Evolutionary conservation across 768 basidiomycete genomes (phyloP).

Genomic region (Daedaleopsis nitida): DNA sequence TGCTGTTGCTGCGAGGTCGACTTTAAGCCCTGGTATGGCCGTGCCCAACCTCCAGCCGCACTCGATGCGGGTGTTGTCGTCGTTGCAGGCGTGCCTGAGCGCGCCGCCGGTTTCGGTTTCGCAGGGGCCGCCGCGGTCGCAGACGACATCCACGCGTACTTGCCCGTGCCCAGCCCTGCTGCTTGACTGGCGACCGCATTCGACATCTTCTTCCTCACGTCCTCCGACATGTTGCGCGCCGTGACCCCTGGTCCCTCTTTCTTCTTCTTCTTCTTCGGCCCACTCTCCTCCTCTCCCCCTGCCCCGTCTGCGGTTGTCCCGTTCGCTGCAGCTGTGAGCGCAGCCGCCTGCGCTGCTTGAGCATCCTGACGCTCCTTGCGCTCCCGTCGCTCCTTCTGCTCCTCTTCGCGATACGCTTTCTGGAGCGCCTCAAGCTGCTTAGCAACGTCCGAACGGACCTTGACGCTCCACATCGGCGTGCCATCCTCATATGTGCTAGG

Average conservation of each 20-base stretch:
- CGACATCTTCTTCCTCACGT: conserved; percentile 89
- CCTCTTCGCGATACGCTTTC: conserved; percentile 81
- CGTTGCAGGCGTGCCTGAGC: conserved; percentile 32
- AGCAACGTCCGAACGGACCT: conserved; percentile 75
- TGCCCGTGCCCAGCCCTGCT: conserved; percentile 73
- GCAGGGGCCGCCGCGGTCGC: conserved; percentile 48
- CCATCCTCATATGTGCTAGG: conserved; percentile 67
- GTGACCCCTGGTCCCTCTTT: conserved; percentile 84
- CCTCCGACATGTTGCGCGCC: conserved; percentile 88
- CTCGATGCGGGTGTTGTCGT: conserved; percentile 32
- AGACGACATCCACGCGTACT: conserved; percentile 89
- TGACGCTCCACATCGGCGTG: conserved; percentile 81
- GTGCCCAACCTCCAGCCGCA: conserved; percentile 48
- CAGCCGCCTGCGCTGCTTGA: conserved; percentile 65
- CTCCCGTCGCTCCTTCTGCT: conserved; percentile 71
- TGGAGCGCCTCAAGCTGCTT: conserved; percentile 80
- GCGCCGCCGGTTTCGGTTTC: conserved; percentile 32
- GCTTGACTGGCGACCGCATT: conserved; percentile 89
- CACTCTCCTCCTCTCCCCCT: conserved; percentile 50
- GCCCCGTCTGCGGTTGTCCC: conserved; percentile 39
- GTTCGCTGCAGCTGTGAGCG: conserved; percentile 52
- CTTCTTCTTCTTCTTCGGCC: conserved; percentile 74
- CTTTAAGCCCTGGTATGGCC: conserved; percentile 61
- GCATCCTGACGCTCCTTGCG: conserved; percentile 77
- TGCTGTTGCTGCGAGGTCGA: conserved; percentile 33